Evolutionary conservation across 495 filamentous ascomycete species (phyloP), one percentile per base, ranked within the genome.

Genomic region (Penicillium parvum): DNA sequence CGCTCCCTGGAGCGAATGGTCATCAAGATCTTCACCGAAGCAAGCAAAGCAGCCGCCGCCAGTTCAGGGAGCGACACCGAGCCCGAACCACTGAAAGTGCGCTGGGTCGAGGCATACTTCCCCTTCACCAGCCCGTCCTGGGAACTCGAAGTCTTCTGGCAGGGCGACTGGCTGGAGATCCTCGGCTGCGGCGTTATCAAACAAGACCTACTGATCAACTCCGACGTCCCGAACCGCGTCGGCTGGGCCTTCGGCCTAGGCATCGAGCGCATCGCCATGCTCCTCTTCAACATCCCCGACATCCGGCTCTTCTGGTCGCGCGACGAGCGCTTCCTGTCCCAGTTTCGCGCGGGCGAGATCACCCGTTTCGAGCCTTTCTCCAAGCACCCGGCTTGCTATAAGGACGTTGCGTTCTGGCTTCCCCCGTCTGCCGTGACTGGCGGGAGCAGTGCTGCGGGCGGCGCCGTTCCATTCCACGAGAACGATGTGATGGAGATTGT

Each of bases 401-500:
- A 89, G 65, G 94, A 97, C 58, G 84, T 96, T 7, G 82, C 91
- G 3, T 98, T 98, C 61, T 98, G 94, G 94, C 64, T 96, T 18
- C 73, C 72, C 12, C 66, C 76, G 10, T 65, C 77, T 7, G 52
- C 64, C 40, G 53, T 50, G 18, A 64, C 56, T 8, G 63, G 67
- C 33, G 65, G 57, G 3, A 52, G 35, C 36, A 75, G 73, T 37
- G 68, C 79, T 37, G 74, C 78, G 10, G 78, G 79, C 35, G 73
- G 74, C 18, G 63, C 60, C 22, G 63, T 69, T 12, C 50, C 65
- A 1, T 86, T 95, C 49, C 90, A 96, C 57, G 90, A 91, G 65
- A 97, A 98, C 63, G 94, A 98, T 66, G 68, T 98, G 28, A 96
- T 96, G 91, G 92, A 97, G 69, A 73, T 95, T 36, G 83, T 96